Conservation (phyloP, 1,284 basidiomycete genomes). For the Moesziomyces parantarcticus region DNA sequence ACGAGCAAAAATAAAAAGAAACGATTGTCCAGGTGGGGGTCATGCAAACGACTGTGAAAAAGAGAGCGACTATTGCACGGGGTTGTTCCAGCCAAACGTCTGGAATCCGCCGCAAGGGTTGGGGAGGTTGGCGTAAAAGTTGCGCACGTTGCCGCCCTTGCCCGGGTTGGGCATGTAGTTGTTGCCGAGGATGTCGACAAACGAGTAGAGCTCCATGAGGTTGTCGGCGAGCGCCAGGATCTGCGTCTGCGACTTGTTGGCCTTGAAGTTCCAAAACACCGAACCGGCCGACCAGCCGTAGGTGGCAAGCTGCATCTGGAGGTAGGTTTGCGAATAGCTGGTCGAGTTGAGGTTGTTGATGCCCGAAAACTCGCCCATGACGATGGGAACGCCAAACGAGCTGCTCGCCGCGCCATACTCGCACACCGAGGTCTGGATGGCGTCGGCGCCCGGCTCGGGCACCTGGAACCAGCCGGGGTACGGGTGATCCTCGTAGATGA, state of each 20-base stretch:
- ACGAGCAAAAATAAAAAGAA: no score
- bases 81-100: slow-evolving; percentile 35
- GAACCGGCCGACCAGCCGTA: slow-evolving; percentile 64
- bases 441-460: slow-evolving; percentile 27
- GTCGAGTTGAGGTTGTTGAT: slow-evolving; percentile 42
- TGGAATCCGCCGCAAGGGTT: slow-evolving; percentile 43
- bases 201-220: slow-evolving; percentile 51
- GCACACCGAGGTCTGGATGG: slow-evolving; percentile 53
- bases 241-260: slow-evolving; percentile 34
- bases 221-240: slow-evolving; percentile 23
- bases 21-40: background rate
- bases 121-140: slow-evolving; percentile 25
- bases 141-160: slow-evolving; percentile 31
- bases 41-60: background rate
- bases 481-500: slow-evolving; percentile 64
- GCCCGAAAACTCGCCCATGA: slow-evolving; percentile 60
- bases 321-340: slow-evolving; percentile 29
- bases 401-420: slow-evolving; percentile 32
- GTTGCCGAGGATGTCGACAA: slow-evolving; percentile 39
- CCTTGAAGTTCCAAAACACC: slow-evolving; percentile 65
- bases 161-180: slow-evolving; percentile 44
- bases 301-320: slow-evolving; percentile 58
- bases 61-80: slow-evolving; percentile 8
- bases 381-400: slow-evolving; percentile 48
- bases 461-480: slow-evolving; percentile 62